phyloP scores from a whole-genome alignment of 1,139 yeast genomes.

The Kodamaea sp. region DNA sequence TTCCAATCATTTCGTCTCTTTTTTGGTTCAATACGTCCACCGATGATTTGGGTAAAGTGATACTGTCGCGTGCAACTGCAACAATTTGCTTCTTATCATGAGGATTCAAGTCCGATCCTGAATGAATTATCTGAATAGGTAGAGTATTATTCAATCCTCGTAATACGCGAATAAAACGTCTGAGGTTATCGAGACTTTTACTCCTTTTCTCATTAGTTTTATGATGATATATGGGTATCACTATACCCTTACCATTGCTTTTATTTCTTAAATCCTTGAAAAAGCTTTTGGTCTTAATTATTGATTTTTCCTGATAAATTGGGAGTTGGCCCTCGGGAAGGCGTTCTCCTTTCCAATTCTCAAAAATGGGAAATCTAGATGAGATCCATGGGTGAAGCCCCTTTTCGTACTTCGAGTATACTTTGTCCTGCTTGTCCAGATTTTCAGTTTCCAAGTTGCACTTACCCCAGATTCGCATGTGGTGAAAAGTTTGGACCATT shows the following conservation, averaged over 20 bases:
- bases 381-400: conserved; percentile 20
- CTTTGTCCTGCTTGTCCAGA: background rate
- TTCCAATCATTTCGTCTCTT: too few relatives aligned
- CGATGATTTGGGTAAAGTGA: too few relatives aligned
- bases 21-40: too few relatives aligned
- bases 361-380: conserved; percentile 14
- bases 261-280: conserved; percentile 14
- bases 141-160: conserved; percentile 28
- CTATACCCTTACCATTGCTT: conserved; percentile 36
- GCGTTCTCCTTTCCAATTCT: conserved; percentile 18
- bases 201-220: conserved; percentile 16
- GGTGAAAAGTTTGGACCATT: conserved; percentile 24
- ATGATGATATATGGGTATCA: conserved; percentile 37
- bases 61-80: conserved; percentile 22
- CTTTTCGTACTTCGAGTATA: conserved; percentile 2
- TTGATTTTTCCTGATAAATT: conserved; percentile 3
- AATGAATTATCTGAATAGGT: conserved; percentile 32
- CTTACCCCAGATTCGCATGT: conserved; percentile 33
- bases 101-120: conserved; percentile 15
- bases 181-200: conserved; percentile 22
- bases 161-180: conserved; percentile 27
- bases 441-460: conserved; percentile 17
- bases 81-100: conserved; percentile 22
- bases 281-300: conserved; percentile 14
- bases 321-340: conserved; percentile 3